Percentiles rank a stretch among this genome's conserved stretches.
These are phyloP conservation scores for Heliamphora pulchella DNA, from an alignment of 179 eudicot genomes.

Conservation along the genomic window DNA sequence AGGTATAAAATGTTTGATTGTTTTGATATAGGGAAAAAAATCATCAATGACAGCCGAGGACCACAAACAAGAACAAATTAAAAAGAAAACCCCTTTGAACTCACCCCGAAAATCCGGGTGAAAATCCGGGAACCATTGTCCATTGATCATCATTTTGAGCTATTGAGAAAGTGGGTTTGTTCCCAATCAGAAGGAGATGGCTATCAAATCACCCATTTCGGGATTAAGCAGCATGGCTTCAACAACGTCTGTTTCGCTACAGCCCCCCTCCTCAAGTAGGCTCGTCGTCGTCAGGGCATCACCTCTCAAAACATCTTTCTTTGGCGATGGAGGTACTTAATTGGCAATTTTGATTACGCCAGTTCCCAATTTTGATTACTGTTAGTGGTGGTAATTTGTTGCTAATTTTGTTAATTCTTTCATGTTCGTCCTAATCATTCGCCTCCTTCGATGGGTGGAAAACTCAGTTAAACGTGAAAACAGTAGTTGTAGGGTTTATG, in stretches of 20 bases:
- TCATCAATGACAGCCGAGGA: too few species aligned
- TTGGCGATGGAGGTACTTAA: slow-evolving; percentile 29
- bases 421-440: neutral
- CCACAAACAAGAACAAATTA: too few species aligned
- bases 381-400: neutral
- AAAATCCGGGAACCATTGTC: too few species aligned
- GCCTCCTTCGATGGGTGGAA: slow-evolving; percentile 4
- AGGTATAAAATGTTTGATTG: too few species aligned
- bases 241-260: slow-evolving; percentile 25
- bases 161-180: neutral
- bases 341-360: neutral
- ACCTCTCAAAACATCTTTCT: slow-evolving; percentile 14
- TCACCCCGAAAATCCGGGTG: too few species aligned
- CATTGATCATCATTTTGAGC: too few species aligned
- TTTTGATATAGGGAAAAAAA: too few species aligned
- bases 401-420: neutral
- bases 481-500: neutral
- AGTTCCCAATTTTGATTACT: neutral
- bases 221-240: slow-evolving; percentile 31
- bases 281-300: slow-evolving; percentile 19
- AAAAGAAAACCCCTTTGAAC: too few species aligned
- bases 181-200: slow-evolving; percentile 21
- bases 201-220: slow-evolving; percentile 28
- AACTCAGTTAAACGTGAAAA: neutral
- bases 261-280: slow-evolving; percentile 18